A percentile compares a stretch with the other conserved stretches of the same genome.
Conservation (phyloP, 2,329 filamentous ascomycete species). For the Neocatenulostroma microsporum region DNA sequence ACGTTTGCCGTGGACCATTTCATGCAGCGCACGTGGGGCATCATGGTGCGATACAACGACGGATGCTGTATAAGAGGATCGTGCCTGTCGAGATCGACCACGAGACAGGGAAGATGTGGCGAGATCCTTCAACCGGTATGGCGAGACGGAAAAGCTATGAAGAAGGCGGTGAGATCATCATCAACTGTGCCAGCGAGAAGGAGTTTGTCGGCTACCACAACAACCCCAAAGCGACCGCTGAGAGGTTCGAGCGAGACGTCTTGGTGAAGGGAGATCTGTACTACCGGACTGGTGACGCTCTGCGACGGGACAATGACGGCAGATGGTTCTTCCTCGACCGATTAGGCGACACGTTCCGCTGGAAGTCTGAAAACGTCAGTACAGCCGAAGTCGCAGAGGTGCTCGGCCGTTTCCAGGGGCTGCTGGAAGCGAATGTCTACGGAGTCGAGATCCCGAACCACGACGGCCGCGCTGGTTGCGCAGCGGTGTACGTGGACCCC, state of each 20-base stretch:
- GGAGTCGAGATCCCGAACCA: conserved; percentile 71
- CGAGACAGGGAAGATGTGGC: conserved; percentile 58
- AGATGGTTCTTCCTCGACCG: conserved; percentile 73
- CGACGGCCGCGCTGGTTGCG: conserved; percentile 78
- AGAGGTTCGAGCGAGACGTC: conserved; percentile 68
- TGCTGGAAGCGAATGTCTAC: conserved; percentile 79
- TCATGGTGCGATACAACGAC: conserved; percentile 53
- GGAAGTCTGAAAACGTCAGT: conserved; percentile 54
- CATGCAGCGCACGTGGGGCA: conserved; percentile 64
- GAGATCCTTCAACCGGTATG: conserved; percentile 61
- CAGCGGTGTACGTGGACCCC: conserved; percentile 44
- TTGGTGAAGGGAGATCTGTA: conserved; percentile 69
- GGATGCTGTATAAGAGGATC: conserved; percentile 45
- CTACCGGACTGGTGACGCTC: conserved; percentile 77
- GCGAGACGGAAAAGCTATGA: conserved; percentile 45
- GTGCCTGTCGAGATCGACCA: conserved; percentile 64
- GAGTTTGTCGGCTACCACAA: conserved; percentile 78
- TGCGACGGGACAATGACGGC: conserved; percentile 62
- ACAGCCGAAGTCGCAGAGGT: conserved; percentile 65
- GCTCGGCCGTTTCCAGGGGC: conserved; percentile 56
- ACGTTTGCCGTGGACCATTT: conserved; percentile 66
- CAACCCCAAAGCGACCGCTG: conserved; percentile 60
- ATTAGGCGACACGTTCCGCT: conserved; percentile 69
- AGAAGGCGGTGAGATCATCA: conserved; percentile 67
- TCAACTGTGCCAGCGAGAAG: conserved; percentile 52